Evolutionary conservation across 768 basidiomycete species (phyloP), one percentile per base, ranked within the genome.

Genomic region (Trametes villosa): DNA sequence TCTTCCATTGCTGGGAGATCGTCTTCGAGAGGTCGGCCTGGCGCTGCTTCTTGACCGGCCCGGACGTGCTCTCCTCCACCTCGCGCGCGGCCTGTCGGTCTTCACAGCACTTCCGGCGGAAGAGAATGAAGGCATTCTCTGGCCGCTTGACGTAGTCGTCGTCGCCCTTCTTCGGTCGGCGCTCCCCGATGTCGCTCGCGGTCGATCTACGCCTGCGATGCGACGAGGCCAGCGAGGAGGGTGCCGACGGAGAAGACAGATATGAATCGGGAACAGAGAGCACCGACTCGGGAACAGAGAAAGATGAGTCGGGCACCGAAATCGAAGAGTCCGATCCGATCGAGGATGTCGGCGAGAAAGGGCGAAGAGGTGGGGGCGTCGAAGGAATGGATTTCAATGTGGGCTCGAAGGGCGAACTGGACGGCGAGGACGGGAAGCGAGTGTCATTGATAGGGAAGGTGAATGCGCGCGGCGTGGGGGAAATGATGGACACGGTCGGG

Each of bases 71-170:
- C 40, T 64, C 75, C 3, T 76, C 81, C 52, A 84, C 84, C 49
- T 83, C 83, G 54, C 76, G 78, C 45, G 81, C 81, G 15, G 77
- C 76, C 72, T 88, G 85, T 33, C 86, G 83, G 51, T 89, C 86
- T 74, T 88, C 86, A 74, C 86, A 89, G 75, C 87, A 89, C 68
- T 88, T 85, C 67, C 89, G 83, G 55, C 90, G 84, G 82, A 92
- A 92, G 56, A 92, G 81, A 71, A 92, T 92, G 79, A 92, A 92
- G 9, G 90, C 90, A 68, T 92, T 91, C 76, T 90, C 88, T 2
- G 89, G 90, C 42, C 90, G 85, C 74, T 91, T 91, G 78, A 92
- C 85, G 70, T 92, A 92, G 73, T 89, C 88, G 49, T 88, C 88
- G 74, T 91, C 89, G 66, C 90, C 89, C 78, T 87, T 80, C 72